A percentile compares a stretch with the other conserved stretches of the same genome.
Conservation (phyloP, 2,329 filamentous ascomycete species). For the Botryosphaeria dothidea region DNA sequence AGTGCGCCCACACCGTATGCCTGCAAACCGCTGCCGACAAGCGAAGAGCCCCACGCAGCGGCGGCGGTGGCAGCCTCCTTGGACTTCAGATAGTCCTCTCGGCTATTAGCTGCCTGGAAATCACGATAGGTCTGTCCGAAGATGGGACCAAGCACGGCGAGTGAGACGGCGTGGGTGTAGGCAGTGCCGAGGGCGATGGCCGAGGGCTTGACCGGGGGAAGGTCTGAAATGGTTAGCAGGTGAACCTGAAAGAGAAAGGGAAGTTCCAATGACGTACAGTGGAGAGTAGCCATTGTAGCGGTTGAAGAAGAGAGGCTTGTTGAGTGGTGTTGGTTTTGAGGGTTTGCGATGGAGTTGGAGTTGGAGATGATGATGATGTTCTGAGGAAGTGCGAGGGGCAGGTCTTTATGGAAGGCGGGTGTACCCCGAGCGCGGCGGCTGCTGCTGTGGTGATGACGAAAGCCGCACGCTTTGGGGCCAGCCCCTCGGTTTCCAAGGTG, state of each 20-base stretch:
- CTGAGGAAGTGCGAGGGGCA: too few relatives aligned
- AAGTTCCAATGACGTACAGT: constrained; percentile 50
- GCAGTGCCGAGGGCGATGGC: constrained; percentile 93
- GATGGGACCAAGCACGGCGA: constrained; percentile 81
- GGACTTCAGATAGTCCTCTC: constrained; percentile 93
- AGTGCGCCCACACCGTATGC: constrained; percentile 86
- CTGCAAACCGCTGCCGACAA: constrained; percentile 86
- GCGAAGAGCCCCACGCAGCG: constrained; percentile 84
- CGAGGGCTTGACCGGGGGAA: constrained; percentile 91
- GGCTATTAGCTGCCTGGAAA: constrained; percentile 86
- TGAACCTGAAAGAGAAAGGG: neutral
- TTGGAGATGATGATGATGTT: neutral
- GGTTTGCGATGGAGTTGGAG: neutral
- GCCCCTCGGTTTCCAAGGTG: constrained; percentile 11
- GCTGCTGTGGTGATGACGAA: constrained; percentile 14
- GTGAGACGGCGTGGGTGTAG: constrained; percentile 92
- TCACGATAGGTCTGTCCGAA: constrained; percentile 95
- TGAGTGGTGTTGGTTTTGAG: neutral
- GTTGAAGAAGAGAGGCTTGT: constrained; percentile 22
- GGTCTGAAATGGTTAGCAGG: constrained; percentile 50
- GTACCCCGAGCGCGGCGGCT: neutral
- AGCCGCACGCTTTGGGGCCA: neutral
- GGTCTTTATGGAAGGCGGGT: constrained; percentile 7
- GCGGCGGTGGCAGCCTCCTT: constrained; percentile 89
- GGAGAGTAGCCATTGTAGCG: constrained; percentile 59